Base-by-base conservation (phyloP, 805 yeast genomes). In the Lachancea thermotolerans region DNA sequence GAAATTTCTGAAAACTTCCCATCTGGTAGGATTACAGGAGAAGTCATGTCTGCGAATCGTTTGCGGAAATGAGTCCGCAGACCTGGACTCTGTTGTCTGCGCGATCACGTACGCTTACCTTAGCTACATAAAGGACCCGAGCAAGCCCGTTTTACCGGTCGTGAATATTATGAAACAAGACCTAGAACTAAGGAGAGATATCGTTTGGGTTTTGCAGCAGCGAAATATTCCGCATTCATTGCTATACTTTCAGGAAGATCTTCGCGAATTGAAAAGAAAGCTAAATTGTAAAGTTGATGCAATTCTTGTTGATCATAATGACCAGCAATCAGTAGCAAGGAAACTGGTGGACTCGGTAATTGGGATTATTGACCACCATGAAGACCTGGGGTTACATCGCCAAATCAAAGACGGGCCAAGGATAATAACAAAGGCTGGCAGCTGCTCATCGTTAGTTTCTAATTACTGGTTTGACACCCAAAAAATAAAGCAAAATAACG, bases 311-410 rank as follows among this genome's bases (percentile, higher is more conserved):
- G 99, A 91, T 59, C 96, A 88, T 64, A 89, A 91, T 56, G 68
- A 69, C 30, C 70, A 81, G 21, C 89, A 75, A 52, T 85, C 80
- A 11, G 71, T 57, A 27, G 60, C 66, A 1, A 59, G 56, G 14
- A 47, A 57, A 8, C 60, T 60, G 37, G 54, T 67, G 10, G 57
- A 47, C 7, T 54, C 62, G 4, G 79, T 84, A 0, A 62, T 64
- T 1, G 82, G 81, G 0, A 78, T 93, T 6, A 77, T 93, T 21
- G 99, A 91, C 60, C 99, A 91, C 60, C 99, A 91, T 60, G 83
- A 73, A 14, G 96, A 90, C 55, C 84, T 81, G 50, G 67, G 67
- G 0, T 62, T 65, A 8, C 78, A 70, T 51, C 32, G 52, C 14
- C 68, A 76, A 37, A 79, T 79, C 0, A 42, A 57, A 10, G 49